Percentiles rank a stretch among this genome's conserved stretches.
Conservation (phyloP, 2,329 filamentous ascomycete species). For the Malbranchea cinnamomea region DNA sequence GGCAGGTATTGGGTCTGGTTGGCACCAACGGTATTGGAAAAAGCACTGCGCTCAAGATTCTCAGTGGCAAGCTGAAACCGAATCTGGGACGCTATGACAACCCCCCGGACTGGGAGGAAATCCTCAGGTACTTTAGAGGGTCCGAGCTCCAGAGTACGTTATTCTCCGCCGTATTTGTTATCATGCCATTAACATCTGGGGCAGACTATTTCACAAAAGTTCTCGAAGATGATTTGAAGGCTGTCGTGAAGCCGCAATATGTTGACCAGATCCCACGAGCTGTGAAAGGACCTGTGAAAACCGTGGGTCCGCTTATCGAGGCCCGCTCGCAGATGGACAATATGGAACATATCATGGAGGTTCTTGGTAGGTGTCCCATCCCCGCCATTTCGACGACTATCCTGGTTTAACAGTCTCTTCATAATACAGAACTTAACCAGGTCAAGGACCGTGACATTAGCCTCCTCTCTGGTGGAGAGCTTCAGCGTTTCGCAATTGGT, state of each 20-base stretch:
- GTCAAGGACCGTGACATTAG: constrained; percentile 85
- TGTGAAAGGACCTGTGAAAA: constrained; percentile 66
- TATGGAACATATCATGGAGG: constrained; percentile 64
- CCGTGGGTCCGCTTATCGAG: constrained; percentile 64
- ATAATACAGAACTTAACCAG: constrained; percentile 67
- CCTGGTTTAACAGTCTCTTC: constrained; percentile 10
- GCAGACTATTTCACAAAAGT: constrained; percentile 97
- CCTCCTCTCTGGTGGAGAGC: constrained; percentile 86
- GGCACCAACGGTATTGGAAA: constrained; percentile 99
- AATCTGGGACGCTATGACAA: constrained; percentile 92
- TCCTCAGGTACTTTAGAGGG: constrained; percentile 94
- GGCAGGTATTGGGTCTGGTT: constrained; percentile 88
- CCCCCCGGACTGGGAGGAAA: constrained; percentile 97
- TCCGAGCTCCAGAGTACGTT: constrained; percentile 85
- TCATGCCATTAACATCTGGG: constrained; percentile 3
- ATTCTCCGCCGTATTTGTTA: too few species aligned
- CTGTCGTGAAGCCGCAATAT: constrained; percentile 97
- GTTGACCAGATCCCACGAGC: constrained; percentile 95
- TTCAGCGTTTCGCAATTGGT: constrained; percentile 95
- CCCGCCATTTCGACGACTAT: neutral
- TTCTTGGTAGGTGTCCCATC: constrained; percentile 40
- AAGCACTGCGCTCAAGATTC: constrained; percentile 97
- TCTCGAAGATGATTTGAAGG: constrained; percentile 90
- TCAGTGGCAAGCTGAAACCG: constrained; percentile 96
- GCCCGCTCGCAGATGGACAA: constrained; percentile 64